Evolutionary conservation across 345 rosid genomes (phyloP), one percentile per base, ranked within the genome.

Genomic region (Moricandia moricandioides): DNA sequence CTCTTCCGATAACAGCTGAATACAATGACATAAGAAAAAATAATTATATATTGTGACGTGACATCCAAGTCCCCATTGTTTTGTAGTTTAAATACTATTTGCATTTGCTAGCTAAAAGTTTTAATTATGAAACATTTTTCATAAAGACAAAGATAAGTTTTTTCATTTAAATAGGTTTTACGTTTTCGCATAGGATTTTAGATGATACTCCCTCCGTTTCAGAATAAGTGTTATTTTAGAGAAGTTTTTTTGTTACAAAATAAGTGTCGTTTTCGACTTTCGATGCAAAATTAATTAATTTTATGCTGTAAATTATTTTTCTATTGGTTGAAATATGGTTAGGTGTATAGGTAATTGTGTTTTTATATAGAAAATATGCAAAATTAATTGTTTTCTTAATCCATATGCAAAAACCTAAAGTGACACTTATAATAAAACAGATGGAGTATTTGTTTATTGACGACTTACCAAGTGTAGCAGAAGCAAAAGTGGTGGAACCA

Each of bases 401-500:
- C n/a, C n/a, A n/a, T n/a, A n/a, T n/a, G n/a, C n/a, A n/a, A n/a
- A n/a, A n/a, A n/a, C n/a, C n/a, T n/a, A n/a, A n/a, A n/a, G n/a
- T n/a, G n/a, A n/a, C n/a, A n/a, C n/a, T n/a, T n/a, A n/a, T n/a
- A n/a, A n/a, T n/a, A n/a, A n/a, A n/a, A n/a, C n/a, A n/a, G n/a
- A n/a, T n/a, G n/a, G n/a, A n/a, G n/a, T 21, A 57, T 13, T 27
- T 57, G 61, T 56, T 24, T 56, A 5, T 5, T 0, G 17, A 26
- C 0, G 54, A 59, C 71, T 70, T 83, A 86, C 96, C 78, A 8
- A 88, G 84, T 47, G 90, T 89, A 9, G 90, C 84, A 5, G 89
- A 78, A 52, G 85, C 81, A 47, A 83, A 86, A 6, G 90, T 86
- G 13, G 88, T 87, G 75, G 85, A 84, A 16, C 85, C 84, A 40